Evolutionary conservation across 108 stramenopile species (phyloP).

Genomic region (Nitzschia palea): DNA sequence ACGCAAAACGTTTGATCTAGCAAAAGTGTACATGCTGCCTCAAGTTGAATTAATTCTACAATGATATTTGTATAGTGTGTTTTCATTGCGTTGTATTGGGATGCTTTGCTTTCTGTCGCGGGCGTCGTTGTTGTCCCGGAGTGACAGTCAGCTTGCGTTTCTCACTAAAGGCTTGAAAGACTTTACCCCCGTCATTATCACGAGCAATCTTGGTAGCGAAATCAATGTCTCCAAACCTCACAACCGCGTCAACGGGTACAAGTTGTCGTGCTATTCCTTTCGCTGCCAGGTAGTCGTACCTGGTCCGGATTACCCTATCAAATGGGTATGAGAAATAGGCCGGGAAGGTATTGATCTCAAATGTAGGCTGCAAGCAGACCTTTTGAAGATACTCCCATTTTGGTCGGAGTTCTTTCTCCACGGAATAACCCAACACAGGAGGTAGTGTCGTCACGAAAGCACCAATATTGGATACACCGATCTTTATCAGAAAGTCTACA

Average conservation of each 20-base stretch:
- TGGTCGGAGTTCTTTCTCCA: constrained; percentile 67
- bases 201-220: constrained; percentile 65
- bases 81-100: not conserved
- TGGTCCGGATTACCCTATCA: constrained; percentile 64
- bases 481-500: constrained; percentile 51
- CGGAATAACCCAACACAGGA: constrained; percentile 75
- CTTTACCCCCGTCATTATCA: constrained; percentile 60
- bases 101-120: not conserved
- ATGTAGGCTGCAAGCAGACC: constrained; percentile 58
- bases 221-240: constrained; percentile 74
- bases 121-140: not conserved
- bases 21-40: no score
- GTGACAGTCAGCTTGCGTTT: constrained; percentile 1
- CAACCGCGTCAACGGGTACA: constrained; percentile 57
- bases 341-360: constrained; percentile 69
- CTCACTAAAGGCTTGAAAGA: constrained; percentile 43
- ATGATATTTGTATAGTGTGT: no score
- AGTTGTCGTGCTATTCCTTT: constrained; percentile 56
- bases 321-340: constrained; percentile 85
- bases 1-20: no score
- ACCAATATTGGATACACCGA: constrained; percentile 70
- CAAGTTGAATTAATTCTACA: no score
- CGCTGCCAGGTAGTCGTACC: constrained; percentile 67
- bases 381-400: constrained; percentile 71
- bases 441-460: constrained; percentile 72